Conservation (phyloP, 352 stramenopile species). For the Phytophthora pluvialis region DNA sequence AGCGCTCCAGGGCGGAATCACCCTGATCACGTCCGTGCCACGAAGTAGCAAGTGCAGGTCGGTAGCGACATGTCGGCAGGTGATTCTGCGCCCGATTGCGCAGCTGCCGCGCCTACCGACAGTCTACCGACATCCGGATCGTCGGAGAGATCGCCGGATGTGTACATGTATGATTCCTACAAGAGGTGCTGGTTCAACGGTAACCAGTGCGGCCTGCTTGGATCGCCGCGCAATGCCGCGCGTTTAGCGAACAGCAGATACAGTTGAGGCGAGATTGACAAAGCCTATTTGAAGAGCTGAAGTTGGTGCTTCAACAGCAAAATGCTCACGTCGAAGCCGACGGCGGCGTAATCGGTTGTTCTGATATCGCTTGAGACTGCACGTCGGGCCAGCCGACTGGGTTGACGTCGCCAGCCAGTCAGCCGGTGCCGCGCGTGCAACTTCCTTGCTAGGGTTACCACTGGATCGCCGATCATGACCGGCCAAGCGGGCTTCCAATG, state of each 20-base stretch:
- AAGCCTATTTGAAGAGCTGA: neutral
- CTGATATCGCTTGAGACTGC: conserved; percentile 1
- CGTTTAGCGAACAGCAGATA: conserved; percentile 10
- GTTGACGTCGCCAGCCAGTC: conserved; percentile 9
- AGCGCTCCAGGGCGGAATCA: too few species aligned
- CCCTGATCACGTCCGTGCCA: too few species aligned
- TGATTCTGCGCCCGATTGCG: conserved; percentile 25
- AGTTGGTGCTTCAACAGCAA: neutral
- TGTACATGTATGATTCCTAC: neutral
- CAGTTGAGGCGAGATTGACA: conserved; percentile 8
- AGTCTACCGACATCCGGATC: conserved; percentile 22
- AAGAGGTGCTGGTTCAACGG: neutral
- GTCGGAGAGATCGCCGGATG: conserved; percentile 12
- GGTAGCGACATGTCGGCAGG: conserved; percentile 22
- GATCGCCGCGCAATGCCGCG: conserved; percentile 4
- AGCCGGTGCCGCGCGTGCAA: neutral
- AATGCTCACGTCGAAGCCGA: conserved; percentile 6
- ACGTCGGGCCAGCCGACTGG: conserved; percentile 1
- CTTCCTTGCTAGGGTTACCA: neutral
- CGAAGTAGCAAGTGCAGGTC: conserved; percentile 7
- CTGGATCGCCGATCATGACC: neutral
- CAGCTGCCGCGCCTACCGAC: conserved; percentile 20
- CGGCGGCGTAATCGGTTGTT: conserved; percentile 7
- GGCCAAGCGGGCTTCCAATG: neutral
- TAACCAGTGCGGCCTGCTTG: conserved; percentile 5